Evolutionary conservation across 164 flowering plant genomes (phyloP).

Genomic region (Annona cherimola): DNA sequence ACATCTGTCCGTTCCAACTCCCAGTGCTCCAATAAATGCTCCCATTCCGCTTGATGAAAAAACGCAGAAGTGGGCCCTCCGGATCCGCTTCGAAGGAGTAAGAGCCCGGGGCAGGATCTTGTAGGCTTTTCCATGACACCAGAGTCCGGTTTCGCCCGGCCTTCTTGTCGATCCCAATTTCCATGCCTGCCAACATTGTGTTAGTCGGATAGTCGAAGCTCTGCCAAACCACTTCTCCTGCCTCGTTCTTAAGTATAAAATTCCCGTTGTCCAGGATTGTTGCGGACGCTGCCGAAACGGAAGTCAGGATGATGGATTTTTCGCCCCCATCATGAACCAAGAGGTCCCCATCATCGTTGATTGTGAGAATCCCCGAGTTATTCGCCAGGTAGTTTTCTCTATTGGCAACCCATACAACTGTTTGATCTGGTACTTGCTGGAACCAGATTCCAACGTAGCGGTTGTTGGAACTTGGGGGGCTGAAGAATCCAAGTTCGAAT

Average conservation of each 20-base stretch:
- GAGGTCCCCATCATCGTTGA: neutral
- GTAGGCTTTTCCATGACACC: slow-evolving; percentile 36
- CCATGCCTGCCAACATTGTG: slow-evolving; percentile 31
- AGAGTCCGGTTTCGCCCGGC: slow-evolving; percentile 28
- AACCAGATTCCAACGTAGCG: slow-evolving; percentile 6
- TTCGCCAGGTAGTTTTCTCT: slow-evolving; percentile 1
- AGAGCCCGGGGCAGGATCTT: slow-evolving; percentile 40
- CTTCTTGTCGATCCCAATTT: slow-evolving; percentile 24
- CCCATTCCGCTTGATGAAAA: slow-evolving; percentile 16
- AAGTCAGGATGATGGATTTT: neutral
- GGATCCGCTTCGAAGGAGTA: slow-evolving; percentile 15
- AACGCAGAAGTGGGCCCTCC: slow-evolving; percentile 30
- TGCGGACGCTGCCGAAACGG: neutral
- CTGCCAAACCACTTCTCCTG: slow-evolving; percentile 26
- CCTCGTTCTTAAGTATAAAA: slow-evolving; percentile 1
- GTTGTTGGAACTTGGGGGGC: neutral
- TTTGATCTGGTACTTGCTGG: neutral
- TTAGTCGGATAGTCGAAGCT: slow-evolving; percentile 48
- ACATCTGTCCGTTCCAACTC: neutral
- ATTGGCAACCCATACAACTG: slow-evolving; percentile 11
- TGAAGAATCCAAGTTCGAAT: slow-evolving; percentile 5
- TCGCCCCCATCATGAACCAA: neutral
- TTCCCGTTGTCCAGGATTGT: neutral
- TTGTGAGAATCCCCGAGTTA: neutral
- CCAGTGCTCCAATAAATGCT: slow-evolving; percentile 8